Percentiles rank a stretch among this genome's conserved stretches.
phyloP scores from a whole-genome alignment of 1,139 yeast genomes.

The Yamadazyma sp. region DNA sequence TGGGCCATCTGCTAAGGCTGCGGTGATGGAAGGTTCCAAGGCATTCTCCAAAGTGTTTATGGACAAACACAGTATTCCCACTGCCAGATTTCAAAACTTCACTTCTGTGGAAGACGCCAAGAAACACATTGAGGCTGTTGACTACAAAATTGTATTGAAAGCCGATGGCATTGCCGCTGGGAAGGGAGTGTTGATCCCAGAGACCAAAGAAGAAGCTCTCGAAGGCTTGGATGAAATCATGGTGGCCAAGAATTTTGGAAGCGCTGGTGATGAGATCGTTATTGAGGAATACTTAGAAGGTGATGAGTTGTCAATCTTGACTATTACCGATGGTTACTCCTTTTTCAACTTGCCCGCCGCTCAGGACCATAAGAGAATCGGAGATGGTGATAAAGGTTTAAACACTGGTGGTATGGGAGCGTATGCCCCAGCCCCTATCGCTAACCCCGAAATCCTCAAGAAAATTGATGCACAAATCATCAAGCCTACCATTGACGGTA shows the following conservation, averaged over 20 bases:
- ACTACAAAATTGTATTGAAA: constrained; percentile 85
- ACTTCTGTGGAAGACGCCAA: constrained; percentile 73
- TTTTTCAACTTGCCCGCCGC: constrained; percentile 93
- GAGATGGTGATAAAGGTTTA: constrained; percentile 89
- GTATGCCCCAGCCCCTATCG: constrained; percentile 96
- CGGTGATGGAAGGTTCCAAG: constrained; percentile 95
- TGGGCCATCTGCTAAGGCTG: constrained; percentile 91
- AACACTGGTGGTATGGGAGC: constrained; percentile 99
- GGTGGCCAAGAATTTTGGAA: constrained; percentile 87
- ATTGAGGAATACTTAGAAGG: constrained; percentile 96
- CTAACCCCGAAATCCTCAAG: constrained; percentile 65
- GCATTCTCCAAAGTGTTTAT: constrained; percentile 92
- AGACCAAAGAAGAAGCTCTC: constrained; percentile 78
- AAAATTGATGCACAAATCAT: constrained; percentile 72
- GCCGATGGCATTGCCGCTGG: constrained; percentile 99
- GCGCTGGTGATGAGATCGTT: constrained; percentile 95
- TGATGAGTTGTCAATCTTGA: constrained; percentile 90
- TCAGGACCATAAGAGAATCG: constrained; percentile 95
- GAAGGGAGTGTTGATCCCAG: constrained; percentile 94
- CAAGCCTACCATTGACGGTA: constrained; percentile 92
- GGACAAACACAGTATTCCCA: constrained; percentile 89
- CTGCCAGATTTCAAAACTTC: constrained; percentile 87
- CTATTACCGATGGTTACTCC: constrained; percentile 93
- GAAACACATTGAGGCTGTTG: constrained; percentile 61
- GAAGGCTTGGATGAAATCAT: constrained; percentile 84